Evolutionary conservation across 352 stramenopile genomes (phyloP).

Genomic region (Halophytophthora polymorphica): DNA sequence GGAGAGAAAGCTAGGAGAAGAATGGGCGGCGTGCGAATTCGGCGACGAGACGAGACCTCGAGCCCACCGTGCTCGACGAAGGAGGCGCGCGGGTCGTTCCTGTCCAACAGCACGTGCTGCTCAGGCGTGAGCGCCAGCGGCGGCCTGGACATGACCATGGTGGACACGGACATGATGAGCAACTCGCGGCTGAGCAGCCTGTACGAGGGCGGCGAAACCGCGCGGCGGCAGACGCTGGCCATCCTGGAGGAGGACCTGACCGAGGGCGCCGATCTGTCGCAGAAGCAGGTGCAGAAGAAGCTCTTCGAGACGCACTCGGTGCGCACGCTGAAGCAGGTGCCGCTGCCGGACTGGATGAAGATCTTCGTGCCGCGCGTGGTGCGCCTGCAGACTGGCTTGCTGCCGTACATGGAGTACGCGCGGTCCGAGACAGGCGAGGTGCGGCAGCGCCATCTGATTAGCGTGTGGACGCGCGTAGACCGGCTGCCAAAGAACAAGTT

Average conservation of each 20-base stretch:
- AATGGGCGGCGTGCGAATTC: slow-evolving; percentile 11
- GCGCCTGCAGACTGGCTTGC: slow-evolving; percentile 50
- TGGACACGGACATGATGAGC: slow-evolving; percentile 34
- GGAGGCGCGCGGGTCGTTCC: slow-evolving; percentile 44
- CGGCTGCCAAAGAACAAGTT: slow-evolving; percentile 69
- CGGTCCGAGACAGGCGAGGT: slow-evolving; percentile 50
- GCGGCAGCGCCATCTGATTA: slow-evolving; percentile 61
- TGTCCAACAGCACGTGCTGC: slow-evolving; percentile 48
- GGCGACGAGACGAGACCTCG: slow-evolving; percentile 17
- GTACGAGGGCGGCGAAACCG: slow-evolving; percentile 21
- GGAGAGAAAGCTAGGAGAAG: no score
- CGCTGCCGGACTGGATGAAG: slow-evolving; percentile 70
- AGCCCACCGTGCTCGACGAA: slow-evolving; percentile 20
- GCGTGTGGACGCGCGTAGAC: slow-evolving; percentile 52
- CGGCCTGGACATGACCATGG: slow-evolving; percentile 27
- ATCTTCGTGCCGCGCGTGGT: slow-evolving; percentile 69
- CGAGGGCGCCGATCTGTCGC: slow-evolving; percentile 17
- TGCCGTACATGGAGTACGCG: slow-evolving; percentile 68
- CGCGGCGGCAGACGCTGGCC: slow-evolving; percentile 17
- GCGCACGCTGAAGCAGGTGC: slow-evolving; percentile 65
- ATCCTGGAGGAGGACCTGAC: slow-evolving; percentile 32
- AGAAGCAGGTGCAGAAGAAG: slow-evolving; percentile 51
- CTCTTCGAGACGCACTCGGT: slow-evolving; percentile 44
- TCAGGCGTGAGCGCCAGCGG: slow-evolving; percentile 29
- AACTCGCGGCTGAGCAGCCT: slow-evolving; percentile 34